A percentile compares a stretch with the other conserved stretches of the same genome.
These are phyloP conservation scores for Agroathelia rolfsii DNA, from an alignment of 1,284 basidiomycete genomes.

Conservation along the genomic window DNA sequence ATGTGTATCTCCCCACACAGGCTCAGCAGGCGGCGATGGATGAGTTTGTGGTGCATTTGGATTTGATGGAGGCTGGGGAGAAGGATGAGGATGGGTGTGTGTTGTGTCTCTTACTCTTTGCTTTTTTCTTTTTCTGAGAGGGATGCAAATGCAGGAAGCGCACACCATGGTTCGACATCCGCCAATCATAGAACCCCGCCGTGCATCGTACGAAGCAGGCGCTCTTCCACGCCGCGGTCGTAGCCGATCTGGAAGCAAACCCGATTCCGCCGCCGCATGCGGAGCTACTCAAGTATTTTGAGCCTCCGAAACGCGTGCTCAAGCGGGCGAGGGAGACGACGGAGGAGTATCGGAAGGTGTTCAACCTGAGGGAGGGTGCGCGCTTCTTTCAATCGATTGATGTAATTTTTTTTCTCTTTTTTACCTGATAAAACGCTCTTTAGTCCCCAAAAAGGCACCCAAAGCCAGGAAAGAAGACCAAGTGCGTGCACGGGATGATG, in stretches of 20 bases:
- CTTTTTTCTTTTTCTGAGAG: too few species aligned
- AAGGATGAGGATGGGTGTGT: slow-evolving; percentile 63
- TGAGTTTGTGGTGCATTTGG: slow-evolving; percentile 77
- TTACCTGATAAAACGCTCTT: too few species aligned
- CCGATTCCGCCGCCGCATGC: slow-evolving; percentile 81
- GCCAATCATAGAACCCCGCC: slow-evolving; percentile 78
- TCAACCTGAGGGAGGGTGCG: slow-evolving; percentile 70
- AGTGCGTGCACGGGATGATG: slow-evolving; percentile 48
- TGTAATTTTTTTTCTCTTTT: not conserved
- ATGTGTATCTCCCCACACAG: slow-evolving; percentile 77
- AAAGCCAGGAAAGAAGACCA: slow-evolving; percentile 48
- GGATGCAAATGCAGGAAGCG: slow-evolving; percentile 38
- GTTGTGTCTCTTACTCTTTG: slow-evolving; percentile 1
- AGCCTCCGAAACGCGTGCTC: slow-evolving; percentile 61
- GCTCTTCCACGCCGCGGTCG: slow-evolving; percentile 78
- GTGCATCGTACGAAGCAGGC: slow-evolving; percentile 90
- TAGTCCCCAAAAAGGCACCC: slow-evolving; percentile 51
- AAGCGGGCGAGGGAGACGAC: slow-evolving; percentile 48
- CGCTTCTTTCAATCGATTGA: slow-evolving; percentile 4
- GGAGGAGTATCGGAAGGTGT: slow-evolving; percentile 49
- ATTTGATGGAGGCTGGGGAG: slow-evolving; percentile 67
- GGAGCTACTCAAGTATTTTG: slow-evolving; percentile 74
- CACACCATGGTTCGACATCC: slow-evolving; percentile 69
- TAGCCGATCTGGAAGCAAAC: slow-evolving; percentile 59
- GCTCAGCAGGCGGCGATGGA: slow-evolving; percentile 79